These are phyloP conservation scores for Pistacia atlantica DNA, from an alignment of 345 rosid genomes.

Conservation along the genomic window DNA sequence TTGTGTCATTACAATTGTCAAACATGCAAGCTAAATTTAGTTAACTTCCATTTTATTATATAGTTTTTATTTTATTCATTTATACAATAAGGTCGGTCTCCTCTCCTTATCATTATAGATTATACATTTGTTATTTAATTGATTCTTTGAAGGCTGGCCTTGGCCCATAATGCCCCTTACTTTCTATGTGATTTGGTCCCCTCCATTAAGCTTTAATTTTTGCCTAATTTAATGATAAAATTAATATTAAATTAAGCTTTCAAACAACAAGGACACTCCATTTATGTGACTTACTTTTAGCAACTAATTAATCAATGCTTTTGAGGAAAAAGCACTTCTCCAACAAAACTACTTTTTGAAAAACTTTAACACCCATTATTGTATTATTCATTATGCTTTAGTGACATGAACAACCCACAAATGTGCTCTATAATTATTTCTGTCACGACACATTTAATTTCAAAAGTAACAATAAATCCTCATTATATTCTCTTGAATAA, in stretches of 20 bases:
- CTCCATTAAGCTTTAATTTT: conserved; percentile 4
- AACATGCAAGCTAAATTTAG: conserved; percentile 9
- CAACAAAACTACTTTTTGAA: background rate
- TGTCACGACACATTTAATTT: background rate
- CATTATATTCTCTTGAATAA: no score
- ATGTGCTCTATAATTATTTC: background rate
- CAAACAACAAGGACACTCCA: background rate
- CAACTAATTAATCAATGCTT: conserved; percentile 22
- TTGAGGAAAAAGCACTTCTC: conserved; percentile 17
- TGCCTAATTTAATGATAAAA: background rate
- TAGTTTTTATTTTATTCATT: background rate
- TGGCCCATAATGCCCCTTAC: background rate
- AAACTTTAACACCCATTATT: conserved; percentile 3
- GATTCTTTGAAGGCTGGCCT: background rate
- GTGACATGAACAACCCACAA: background rate
- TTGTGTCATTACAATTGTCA: conserved; percentile 29
- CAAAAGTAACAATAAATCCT: no score
- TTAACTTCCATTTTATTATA: no score
- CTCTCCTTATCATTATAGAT: background rate
- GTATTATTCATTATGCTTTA: background rate
- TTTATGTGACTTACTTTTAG: background rate
- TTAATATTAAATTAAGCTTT: background rate
- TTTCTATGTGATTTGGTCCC: background rate
- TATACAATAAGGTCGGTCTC: background rate
- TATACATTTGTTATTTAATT: background rate